These are phyloP conservation scores for Lunasporangiospora selenospora DNA, from an alignment of 192 early-diverging fungal genomes.

Conservation along the genomic window DNA sequence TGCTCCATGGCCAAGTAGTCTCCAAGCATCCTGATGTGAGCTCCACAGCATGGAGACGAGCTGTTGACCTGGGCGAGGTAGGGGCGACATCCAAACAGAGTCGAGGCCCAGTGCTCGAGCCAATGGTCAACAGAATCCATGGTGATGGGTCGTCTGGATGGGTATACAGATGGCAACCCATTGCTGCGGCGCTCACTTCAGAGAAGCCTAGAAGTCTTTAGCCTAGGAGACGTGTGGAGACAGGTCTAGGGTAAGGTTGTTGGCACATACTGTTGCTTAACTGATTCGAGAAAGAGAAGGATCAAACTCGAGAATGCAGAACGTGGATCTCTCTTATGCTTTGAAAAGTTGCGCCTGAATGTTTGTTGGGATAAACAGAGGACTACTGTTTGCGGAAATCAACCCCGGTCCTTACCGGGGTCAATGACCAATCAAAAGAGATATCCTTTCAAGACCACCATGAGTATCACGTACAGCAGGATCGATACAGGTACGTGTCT, in stretches of 20 bases:
- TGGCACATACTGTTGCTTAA: constrained; percentile 47
- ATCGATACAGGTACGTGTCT: no score
- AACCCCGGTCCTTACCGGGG: constrained; percentile 18
- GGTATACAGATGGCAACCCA: neutral
- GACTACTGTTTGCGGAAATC: constrained; percentile 2
- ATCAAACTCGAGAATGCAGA: constrained; percentile 19
- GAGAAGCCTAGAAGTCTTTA: neutral
- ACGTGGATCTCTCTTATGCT: constrained; percentile 5
- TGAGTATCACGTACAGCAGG: no score
- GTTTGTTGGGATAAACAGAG: neutral
- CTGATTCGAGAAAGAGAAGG: constrained; percentile 46
- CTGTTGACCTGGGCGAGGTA: neutral
- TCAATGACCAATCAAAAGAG: constrained; percentile 8
- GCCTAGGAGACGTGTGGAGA: neutral
- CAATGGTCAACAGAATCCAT: neutral
- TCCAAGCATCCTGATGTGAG: neutral
- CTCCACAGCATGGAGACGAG: no score
- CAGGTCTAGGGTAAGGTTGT: neutral
- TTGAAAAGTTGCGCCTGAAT: neutral
- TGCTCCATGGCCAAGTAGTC: neutral
- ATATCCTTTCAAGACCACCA: neutral
- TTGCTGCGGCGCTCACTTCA: neutral
- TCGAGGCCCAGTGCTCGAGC: neutral
- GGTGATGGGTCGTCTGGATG: neutral
- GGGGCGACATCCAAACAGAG: neutral